Evolutionary conservation across 2,329 filamentous ascomycete species (phyloP).

Genomic region (Lachnellula hyalina): DNA sequence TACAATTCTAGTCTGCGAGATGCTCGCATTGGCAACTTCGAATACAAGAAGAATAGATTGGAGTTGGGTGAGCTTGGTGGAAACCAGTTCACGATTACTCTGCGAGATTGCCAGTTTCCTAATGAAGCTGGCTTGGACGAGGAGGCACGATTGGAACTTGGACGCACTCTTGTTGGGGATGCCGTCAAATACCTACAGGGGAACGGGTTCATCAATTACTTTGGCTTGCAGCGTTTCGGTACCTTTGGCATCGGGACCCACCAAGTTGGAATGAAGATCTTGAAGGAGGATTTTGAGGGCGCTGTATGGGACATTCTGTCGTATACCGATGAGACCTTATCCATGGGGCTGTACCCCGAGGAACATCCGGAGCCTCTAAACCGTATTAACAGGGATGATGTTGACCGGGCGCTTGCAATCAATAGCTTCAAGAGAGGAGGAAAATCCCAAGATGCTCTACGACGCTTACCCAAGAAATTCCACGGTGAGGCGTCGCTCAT

Average conservation of each 20-base stretch:
- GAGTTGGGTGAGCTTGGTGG: conserved; percentile 79
- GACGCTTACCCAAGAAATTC: conserved; percentile 73
- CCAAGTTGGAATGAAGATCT: conserved; percentile 74
- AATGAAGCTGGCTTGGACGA: conserved; percentile 42
- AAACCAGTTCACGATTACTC: conserved; percentile 88
- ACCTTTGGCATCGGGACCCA: conserved; percentile 84
- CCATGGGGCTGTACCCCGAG: conserved; percentile 45
- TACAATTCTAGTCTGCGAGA: conserved; percentile 57
- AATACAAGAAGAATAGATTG: conserved; percentile 65
- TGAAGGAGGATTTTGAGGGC: conserved; percentile 73
- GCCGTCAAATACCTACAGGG: conserved; percentile 63
- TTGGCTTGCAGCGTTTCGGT: conserved; percentile 93
- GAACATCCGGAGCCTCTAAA: conserved; percentile 33
- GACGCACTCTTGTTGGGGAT: conserved; percentile 45
- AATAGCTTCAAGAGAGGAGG: conserved; percentile 63
- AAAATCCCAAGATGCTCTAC: conserved; percentile 54
- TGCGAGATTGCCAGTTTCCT: conserved; percentile 72
- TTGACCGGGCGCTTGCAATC: conserved; percentile 72
- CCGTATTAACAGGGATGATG: conserved; percentile 67
- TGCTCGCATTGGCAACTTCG: conserved; percentile 72
- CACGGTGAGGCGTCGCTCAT: conserved; percentile 75
- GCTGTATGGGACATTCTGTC: conserved; percentile 73
- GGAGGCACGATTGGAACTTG: conserved; percentile 40
- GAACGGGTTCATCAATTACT: conserved; percentile 94
- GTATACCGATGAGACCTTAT: conserved; percentile 61